These are phyloP conservation scores for Cucurbita argyrosperma DNA, from an alignment of 306 rosid genomes.

Conservation along the genomic window DNA sequence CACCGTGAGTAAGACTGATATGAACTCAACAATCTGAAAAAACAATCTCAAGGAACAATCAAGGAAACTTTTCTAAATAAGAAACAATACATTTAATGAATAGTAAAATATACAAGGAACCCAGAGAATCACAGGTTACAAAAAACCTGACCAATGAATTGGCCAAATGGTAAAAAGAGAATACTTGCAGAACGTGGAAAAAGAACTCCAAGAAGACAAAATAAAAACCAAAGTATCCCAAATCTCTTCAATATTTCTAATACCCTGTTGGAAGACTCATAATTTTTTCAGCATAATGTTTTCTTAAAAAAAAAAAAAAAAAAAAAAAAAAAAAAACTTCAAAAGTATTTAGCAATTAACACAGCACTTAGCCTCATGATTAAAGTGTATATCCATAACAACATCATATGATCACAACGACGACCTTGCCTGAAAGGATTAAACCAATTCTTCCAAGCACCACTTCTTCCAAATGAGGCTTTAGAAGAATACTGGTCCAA, in stretches of 20 bases:
- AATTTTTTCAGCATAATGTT: neutral
- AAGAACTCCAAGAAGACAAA: neutral
- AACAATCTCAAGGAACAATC: slow-evolving; percentile 2
- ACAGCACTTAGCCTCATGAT: neutral
- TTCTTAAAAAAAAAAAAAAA: neutral
- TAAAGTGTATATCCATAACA: neutral
- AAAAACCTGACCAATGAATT: neutral
- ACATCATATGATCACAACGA: neutral
- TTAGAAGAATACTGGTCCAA: neutral
- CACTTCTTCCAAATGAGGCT: neutral
- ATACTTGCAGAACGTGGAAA: neutral
- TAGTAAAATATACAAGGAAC: neutral
- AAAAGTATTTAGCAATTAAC: neutral
- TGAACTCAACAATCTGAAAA: slow-evolving; percentile 80
- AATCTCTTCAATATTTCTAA: neutral
- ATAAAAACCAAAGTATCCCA: neutral
- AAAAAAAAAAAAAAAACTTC: neutral
- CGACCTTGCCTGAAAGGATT: neutral
- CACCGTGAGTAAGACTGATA: slow-evolving; percentile 71
- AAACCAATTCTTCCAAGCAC: neutral
- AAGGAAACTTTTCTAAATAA: neutral
- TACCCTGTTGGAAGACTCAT: neutral
- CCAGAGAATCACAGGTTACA: neutral
- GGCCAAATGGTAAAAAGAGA: neutral
- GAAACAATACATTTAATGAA: neutral